phyloP scores from a whole-genome alignment of 306 rosid genomes.

The Pyrus communis region DNA sequence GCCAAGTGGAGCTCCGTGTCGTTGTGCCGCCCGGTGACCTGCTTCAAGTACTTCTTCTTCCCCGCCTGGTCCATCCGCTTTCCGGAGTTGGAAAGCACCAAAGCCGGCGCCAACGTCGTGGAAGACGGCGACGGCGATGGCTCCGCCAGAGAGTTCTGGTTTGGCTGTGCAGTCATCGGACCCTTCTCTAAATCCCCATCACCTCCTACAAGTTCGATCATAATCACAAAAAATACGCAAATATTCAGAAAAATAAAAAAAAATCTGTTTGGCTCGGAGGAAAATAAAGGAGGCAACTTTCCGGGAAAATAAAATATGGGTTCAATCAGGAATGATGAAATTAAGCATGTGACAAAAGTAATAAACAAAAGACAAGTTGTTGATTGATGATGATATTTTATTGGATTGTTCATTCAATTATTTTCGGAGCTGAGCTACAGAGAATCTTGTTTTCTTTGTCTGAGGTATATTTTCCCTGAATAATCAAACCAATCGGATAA shows the following conservation, averaged over 20 bases:
- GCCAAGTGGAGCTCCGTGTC: slow-evolving; percentile 96
- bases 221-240: background rate
- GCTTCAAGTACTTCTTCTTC: slow-evolving; percentile 95
- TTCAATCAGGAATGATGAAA: background rate
- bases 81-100: slow-evolving; percentile 87
- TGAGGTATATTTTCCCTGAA: background rate
- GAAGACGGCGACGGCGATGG: slow-evolving; percentile 52
- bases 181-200: slow-evolving; percentile 41
- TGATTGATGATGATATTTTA: background rate
- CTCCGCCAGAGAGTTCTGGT: slow-evolving; percentile 32
- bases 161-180: slow-evolving; percentile 22
- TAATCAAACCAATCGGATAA: background rate
- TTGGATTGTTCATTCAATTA: background rate
- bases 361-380: background rate
- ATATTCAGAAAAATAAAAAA: background rate
- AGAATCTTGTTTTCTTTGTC: background rate
- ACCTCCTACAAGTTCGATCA: slow-evolving; percentile 22
- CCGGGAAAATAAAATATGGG: background rate
- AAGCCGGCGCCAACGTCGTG: slow-evolving; percentile 67
- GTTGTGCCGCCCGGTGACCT: slow-evolving; percentile 93
- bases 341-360: background rate
- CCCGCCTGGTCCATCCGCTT: slow-evolving; percentile 95
- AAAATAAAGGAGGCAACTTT: background rate
- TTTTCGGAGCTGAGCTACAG: background rate
- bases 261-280: background rate